Base-by-base conservation (phyloP, 2,329 filamentous ascomycete genomes). In the Fusarium continuum region DNA sequence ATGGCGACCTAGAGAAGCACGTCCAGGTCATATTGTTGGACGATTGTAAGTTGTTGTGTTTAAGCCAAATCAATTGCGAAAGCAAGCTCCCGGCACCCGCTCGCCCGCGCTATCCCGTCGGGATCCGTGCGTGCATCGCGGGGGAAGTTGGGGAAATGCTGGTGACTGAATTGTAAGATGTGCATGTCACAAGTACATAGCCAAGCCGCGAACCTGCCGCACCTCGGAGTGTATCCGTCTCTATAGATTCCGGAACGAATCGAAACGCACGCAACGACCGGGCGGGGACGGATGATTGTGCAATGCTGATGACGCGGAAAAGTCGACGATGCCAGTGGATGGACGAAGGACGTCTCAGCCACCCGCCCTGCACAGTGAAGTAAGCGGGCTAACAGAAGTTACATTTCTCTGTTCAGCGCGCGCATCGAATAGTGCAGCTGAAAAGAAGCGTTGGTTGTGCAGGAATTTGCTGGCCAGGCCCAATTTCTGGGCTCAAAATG, bases 51-150 rank as follows among this genome's bases (percentile, higher is more conserved):
- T 45, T 16, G 29, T 40, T 25, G 32, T 29, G 28, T 28, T 29
- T 17, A 36, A 64, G 20, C 25, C 44, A 46, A 34, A 9, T 23
- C 23, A 32, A 49, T 35, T 34, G 14, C 20, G 29, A 48, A 41
- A 40, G 13, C 29, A 55, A 56, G 40, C 47, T 46, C 57, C 63
- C 55, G 49, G 57, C 68, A 68, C 64, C 69, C 69, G 69, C 63
- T 71, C 65, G 58, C 65, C 69, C 68, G 68, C 68, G 50, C 58
- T 66, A 28, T 71, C 53, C 67, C 65, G 57, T 67, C 41, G 43
- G 58, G 57, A 68, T 67, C 69, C 69, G 67, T 71, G 69, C 69
- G 67, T 71, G 69, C 53, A 55, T 67, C 67, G 68, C 59, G 68
- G 67, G 68, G 65, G 64, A 68, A 70, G 64, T 69, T 70, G 66